Percentiles rank a stretch among this genome's conserved stretches.
Conservation (phyloP, 1,139 yeast species). For the Diutina siamensis region DNA sequence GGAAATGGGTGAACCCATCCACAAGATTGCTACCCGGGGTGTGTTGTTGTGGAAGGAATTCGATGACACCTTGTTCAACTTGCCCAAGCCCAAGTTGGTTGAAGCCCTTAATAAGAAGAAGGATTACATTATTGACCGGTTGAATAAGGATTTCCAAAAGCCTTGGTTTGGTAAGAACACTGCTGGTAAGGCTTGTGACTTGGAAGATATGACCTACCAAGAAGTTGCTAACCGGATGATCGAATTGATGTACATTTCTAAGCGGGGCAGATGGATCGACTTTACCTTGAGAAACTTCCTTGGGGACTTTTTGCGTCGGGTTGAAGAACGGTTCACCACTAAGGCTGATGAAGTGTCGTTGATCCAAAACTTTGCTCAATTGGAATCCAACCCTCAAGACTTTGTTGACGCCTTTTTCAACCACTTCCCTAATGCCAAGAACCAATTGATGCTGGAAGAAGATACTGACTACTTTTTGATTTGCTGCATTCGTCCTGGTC, state of each 20-base stretch:
- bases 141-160: slow-evolving; percentile 93
- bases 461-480: slow-evolving; percentile 89
- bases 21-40: slow-evolving; percentile 97
- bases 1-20: slow-evolving; percentile 99
- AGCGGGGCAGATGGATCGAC: slow-evolving; percentile 84
- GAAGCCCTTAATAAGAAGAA: slow-evolving; percentile 77
- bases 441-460: slow-evolving; percentile 86
- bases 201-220: slow-evolving; percentile 91
- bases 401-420: slow-evolving; percentile 50
- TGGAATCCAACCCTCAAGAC: slow-evolving; percentile 49
- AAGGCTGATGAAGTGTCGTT: slow-evolving; percentile 44
- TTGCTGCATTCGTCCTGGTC: slow-evolving; percentile 72
- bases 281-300: slow-evolving; percentile 72
- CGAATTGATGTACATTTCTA: slow-evolving; percentile 77
- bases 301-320: slow-evolving; percentile 82
- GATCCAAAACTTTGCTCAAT: slow-evolving; percentile 60
- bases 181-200: slow-evolving; percentile 64
- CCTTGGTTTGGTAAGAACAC: slow-evolving; percentile 89
- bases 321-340: slow-evolving; percentile 88
- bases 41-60: slow-evolving; percentile 94
- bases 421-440: slow-evolving; percentile 61
- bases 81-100: slow-evolving; percentile 81
- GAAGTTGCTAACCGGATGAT: slow-evolving; percentile 84
- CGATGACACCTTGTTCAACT: slow-evolving; percentile 83
- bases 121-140: slow-evolving; percentile 70